Evolutionary conservation across 192 early-diverging fungal species (phyloP).

Genomic region (Coemansia sp.): DNA sequence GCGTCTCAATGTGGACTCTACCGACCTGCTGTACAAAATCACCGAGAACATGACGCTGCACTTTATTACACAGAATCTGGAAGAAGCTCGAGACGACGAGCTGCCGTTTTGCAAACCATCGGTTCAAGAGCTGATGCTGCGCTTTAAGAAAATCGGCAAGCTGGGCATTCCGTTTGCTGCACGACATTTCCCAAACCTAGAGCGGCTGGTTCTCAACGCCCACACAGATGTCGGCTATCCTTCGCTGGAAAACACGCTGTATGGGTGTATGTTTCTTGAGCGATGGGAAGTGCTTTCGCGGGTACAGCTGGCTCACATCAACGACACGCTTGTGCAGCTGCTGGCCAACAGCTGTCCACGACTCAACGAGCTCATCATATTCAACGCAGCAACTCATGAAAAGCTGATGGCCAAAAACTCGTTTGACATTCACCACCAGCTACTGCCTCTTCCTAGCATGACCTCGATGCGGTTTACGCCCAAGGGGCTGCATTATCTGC

Average conservation of each 20-base stretch:
- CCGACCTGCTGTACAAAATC: conserved; percentile 51
- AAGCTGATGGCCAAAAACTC: conserved; percentile 48
- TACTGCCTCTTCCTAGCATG: conserved; percentile 47
- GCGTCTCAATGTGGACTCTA: conserved; percentile 49
- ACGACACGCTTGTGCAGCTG: conserved; percentile 52
- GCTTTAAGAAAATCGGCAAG: conserved; percentile 50
- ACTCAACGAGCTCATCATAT: conserved; percentile 45
- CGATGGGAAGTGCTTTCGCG: conserved; percentile 34
- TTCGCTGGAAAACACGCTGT: conserved; percentile 52
- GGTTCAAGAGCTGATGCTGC: conserved; percentile 49
- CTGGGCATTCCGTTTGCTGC: conserved; percentile 52
- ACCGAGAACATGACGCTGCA: conserved; percentile 47
- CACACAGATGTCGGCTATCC: conserved; percentile 45
- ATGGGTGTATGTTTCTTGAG: conserved; percentile 53
- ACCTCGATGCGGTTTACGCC: conserved; percentile 51
- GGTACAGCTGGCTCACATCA: conserved; percentile 50
- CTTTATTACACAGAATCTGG: conserved; percentile 26
- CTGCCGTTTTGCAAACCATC: conserved; percentile 48
- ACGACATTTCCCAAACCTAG: conserved; percentile 46
- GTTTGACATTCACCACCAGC: conserved; percentile 52
- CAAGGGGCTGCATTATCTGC: conserved; percentile 50
- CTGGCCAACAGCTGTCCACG: conserved; percentile 47
- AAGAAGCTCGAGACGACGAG: conserved; percentile 15
- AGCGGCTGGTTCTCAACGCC: conserved; percentile 41
- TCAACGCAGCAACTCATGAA: conserved; percentile 49